Base-by-base conservation (phyloP, 2,329 filamentous ascomycete genomes). In the Ophiocordyceps camponoti-floridani region DNA sequence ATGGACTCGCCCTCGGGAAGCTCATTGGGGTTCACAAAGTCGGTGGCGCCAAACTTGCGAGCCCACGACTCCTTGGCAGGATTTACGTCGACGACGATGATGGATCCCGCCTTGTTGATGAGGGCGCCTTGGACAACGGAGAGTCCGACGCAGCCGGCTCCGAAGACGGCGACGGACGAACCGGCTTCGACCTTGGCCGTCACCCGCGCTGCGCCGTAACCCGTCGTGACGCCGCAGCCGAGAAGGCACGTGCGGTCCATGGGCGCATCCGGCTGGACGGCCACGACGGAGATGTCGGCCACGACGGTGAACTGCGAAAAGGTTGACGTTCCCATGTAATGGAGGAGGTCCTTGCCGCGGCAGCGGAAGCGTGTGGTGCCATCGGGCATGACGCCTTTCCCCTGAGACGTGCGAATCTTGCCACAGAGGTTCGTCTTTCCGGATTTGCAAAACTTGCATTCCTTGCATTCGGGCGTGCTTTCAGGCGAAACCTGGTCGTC, bases 401-500 rank as follows among this genome's bases (percentile, higher is more conserved):
- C 91, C 69, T 98, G 91, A 41, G 91, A 96, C 41, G 86, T 85
- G 57, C 91, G 82, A 66, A 98, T 98, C 78, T 96, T 96, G 64
- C 91, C 91, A 69, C 89, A 96, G 47, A 96, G 82, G 69, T 96
- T 94, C 58, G 89, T 96, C 80, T 98, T 98, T 69, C 89, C 91
- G 40, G 89, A 96, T 67, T 86, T 91, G 82, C 91, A 98, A 76
- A 96, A 96, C 72, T 96, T 96, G 79, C 91, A 98, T 66, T 96
- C 89, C 54, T 77, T 73, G 72, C 91, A 96, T 70, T 96, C 89
- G 52, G 91, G 91, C 42, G 88, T 96, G 73, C 87, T 94, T 38
- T 30, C 28, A 30, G 28, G 28, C 23, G 13, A 37, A n/a, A n/a
- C 13, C 33, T 8, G n/a, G n/a, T 11, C 35, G n/a, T 38, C 35